Evolutionary conservation across 2,329 filamentous ascomycete species (phyloP).

Genomic region (Triangularia setosa): DNA sequence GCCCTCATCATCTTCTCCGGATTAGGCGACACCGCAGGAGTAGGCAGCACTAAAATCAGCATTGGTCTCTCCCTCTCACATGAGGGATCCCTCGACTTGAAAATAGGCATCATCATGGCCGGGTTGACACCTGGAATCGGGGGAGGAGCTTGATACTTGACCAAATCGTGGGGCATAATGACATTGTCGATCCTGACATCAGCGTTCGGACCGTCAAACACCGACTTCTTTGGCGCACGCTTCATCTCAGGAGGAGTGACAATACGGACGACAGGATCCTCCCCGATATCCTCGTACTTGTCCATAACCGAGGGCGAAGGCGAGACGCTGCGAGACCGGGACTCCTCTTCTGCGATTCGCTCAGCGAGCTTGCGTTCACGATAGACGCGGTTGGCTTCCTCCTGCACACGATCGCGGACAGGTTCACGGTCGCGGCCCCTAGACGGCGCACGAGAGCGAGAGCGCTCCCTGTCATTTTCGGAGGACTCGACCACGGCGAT

Average conservation of each 20-base stretch:
- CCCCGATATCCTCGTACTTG: slow-evolving; percentile 45
- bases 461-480: slow-evolving; percentile 30
- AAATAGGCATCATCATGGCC: slow-evolving; percentile 33
- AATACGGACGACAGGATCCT: slow-evolving; percentile 42
- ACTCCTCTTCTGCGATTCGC: slow-evolving; percentile 51
- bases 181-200: slow-evolving; percentile 60
- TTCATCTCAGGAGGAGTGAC: slow-evolving; percentile 54
- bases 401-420: slow-evolving; percentile 41
- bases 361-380: slow-evolving; percentile 52
- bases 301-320: slow-evolving; percentile 52
- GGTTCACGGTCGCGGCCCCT: slow-evolving; percentile 31
- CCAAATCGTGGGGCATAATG: slow-evolving; percentile 50
- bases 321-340: slow-evolving; percentile 49
- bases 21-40: slow-evolving; percentile 50
- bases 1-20: slow-evolving; percentile 38
- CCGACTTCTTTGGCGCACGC: slow-evolving; percentile 41
- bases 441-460: slow-evolving; percentile 25
- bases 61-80: slow-evolving; percentile 54
- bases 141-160: slow-evolving; percentile 33
- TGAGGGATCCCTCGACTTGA: slow-evolving; percentile 49
- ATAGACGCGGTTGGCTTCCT: slow-evolving; percentile 56
- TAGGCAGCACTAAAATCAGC: slow-evolving; percentile 59
- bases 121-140: slow-evolving; percentile 20
- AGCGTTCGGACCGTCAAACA: slow-evolving; percentile 57
- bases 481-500: slow-evolving; percentile 40